Base-by-base conservation (phyloP, 2,329 filamentous ascomycete species). In the Penicillium italicum region DNA sequence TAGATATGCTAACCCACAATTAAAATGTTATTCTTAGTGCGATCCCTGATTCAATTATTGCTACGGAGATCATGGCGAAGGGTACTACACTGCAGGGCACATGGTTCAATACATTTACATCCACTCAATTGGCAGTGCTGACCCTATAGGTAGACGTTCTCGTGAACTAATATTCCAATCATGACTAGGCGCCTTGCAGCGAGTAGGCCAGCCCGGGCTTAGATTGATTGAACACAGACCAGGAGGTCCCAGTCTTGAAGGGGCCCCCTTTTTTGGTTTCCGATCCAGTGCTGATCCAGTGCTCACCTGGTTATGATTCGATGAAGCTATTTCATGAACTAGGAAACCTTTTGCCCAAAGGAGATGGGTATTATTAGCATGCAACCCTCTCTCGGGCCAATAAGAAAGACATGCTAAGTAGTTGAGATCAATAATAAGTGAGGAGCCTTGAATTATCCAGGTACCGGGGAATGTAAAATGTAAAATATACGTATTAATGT, bases 111-210 rank as follows among this genome's bases (percentile, higher is more conserved):
- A 48, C 55, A 47, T 56, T 44, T n/a, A 48, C 46, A 38, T 40
- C 12, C 47, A 34, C 24, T 20, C 22, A 44, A 28, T 42, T 37
- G 8, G 14, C 14, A 31, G 11, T 33, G 26, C 20, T 28, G 16
- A 53, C 34, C 50, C 37, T 52, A 26, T 31, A 30, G 16, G 45
- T 28, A 40, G 36, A 28, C 56, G 53, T 60, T 57, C 61, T 59
- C 60, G 54, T 63, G 59, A 56, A 50, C 51, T 34, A 52, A 20
- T 34, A 62, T 65, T 65, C 51, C 62, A 65, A 64, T 64, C 60
- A 62, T 56, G 58, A 63, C 63, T 47, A 58, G 55, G 22, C 53
- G 48, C 63, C 63, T 65, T 65, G 63, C 63, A 62, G 62, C 51
- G 44, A 54, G 34, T 36, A 48, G 53, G 24, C 53, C 37, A 33